Evolutionary conservation across 1,139 yeast species (phyloP), one percentile per base, ranked within the genome.

Genomic region (Schwanniomyces etchellsii): DNA sequence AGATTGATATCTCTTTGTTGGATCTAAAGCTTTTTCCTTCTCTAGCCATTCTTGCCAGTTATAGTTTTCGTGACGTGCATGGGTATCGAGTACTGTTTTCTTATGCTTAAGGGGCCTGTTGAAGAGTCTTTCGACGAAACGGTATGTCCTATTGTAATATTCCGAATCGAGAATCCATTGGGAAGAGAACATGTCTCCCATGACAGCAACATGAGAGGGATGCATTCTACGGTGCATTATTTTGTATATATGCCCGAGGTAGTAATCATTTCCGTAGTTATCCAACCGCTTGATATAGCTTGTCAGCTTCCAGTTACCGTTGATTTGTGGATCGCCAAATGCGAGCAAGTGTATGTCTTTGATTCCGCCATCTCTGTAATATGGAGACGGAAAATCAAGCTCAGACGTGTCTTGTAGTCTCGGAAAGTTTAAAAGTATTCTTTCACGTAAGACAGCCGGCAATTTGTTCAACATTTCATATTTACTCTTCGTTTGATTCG

Each of bases 241-340:
- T 1, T 56, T 45, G 52, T 81, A 88, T 24, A 89, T 78, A 48
- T 89, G 96, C 3, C 95, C 94, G 40, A 91, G 60, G 48, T 80
- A 91, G 45, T 76, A 71, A 60, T 91, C 97, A 55, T 89, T 91
- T 1, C 96, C 97, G 47, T 59, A 81, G 32, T 84, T 81, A 48
- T 91, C 98, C 21, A 91, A 60, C 33, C 85, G 57, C 40, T 84
- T 81, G 37, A 85, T 66, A 46, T 80, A 77, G n/a, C 80, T 74
- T 1, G 94, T 81, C 29, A 64, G 61, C 7, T 71, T 71, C 81
- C 85, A 78, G 40, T 79, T 75, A 1, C 97, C 97, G 39, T 89
- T 82, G 53, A 91, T 88, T 57, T 91, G 98, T 0, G 98, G 98
- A 50, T 91, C 98, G 7, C 97, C 98, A 54, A 88, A 81, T 3